Conservation (phyloP, 2,329 filamentous ascomycete genomes). For the Hypomyces perniciosus region DNA sequence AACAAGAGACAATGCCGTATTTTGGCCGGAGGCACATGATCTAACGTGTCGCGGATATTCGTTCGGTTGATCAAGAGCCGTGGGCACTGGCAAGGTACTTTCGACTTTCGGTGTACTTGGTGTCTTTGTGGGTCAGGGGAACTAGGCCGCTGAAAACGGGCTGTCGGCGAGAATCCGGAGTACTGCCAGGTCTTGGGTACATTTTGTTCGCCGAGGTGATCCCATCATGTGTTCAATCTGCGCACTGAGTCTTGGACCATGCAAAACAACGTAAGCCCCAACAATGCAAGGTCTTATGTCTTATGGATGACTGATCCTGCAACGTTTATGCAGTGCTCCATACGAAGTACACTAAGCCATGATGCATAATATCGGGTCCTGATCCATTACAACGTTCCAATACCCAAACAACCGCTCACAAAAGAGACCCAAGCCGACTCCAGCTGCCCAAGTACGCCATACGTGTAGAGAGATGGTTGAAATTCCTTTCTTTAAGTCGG, state of each 20-base stretch:
- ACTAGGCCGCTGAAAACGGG: not conserved
- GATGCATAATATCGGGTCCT: no score
- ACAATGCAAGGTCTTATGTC: not conserved
- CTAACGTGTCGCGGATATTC: slow-evolving; percentile 4
- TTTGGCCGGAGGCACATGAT: slow-evolving; percentile 11
- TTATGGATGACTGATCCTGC: no score
- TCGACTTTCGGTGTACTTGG: not conserved
- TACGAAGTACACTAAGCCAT: no score
- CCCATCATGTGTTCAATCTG: slow-evolving; percentile 14
- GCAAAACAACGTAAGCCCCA: slow-evolving; percentile 1
- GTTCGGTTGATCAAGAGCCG: slow-evolving; percentile 10
- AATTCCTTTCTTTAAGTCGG: no score
- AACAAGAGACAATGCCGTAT: slow-evolving; percentile 7
- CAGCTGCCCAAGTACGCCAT: no score
- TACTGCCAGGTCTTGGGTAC: slow-evolving; percentile 6
- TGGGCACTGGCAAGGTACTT: not conserved
- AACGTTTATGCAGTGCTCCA: no score
- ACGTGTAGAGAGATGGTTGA: no score
- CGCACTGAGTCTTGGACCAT: not conserved
- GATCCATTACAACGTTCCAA: no score
- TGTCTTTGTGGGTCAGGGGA: not conserved
- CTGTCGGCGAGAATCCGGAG: slow-evolving; percentile 8
- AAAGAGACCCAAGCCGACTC: no score
- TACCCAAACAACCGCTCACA: no score
- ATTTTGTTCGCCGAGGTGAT: slow-evolving; percentile 1